Evolutionary conservation across 768 basidiomycete species (phyloP).

Genomic region (Lactifluus rugatus): DNA sequence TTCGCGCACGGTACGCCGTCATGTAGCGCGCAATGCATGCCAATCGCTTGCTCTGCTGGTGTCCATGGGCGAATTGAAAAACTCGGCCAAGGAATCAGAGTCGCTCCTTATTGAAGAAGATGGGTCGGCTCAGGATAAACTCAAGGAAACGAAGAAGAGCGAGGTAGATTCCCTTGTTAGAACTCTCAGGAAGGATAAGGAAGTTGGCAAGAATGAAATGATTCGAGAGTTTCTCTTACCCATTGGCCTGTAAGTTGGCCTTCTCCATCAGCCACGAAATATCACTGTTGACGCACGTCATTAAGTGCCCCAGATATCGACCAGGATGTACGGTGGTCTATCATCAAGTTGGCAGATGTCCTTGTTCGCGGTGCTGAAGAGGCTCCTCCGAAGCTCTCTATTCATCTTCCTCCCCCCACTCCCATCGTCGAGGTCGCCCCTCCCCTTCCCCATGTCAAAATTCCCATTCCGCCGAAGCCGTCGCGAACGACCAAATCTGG

Average conservation of each 20-base stretch:
- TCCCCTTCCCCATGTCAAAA: slow-evolving; percentile 44
- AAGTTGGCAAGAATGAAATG: slow-evolving; percentile 70
- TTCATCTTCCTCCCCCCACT: slow-evolving; percentile 62
- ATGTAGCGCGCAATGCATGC: slow-evolving; percentile 78
- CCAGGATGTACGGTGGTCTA: slow-evolving; percentile 82
- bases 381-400: slow-evolving; percentile 74
- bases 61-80: slow-evolving; percentile 86
- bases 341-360: slow-evolving; percentile 86
- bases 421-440: slow-evolving; percentile 58
- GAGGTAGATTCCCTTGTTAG: slow-evolving; percentile 82
- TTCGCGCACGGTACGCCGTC: slow-evolving; percentile 72
- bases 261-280: background rate
- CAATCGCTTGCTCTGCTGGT: slow-evolving; percentile 80
- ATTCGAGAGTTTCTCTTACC: slow-evolving; percentile 76
- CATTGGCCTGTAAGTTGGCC: slow-evolving; percentile 56
- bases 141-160: slow-evolving; percentile 64
- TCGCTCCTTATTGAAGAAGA: slow-evolving; percentile 81
- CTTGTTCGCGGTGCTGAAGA: slow-evolving; percentile 78
- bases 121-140: slow-evolving; percentile 58
- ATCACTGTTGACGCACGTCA: background rate
- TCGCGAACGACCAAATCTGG: slow-evolving; percentile 28
- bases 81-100: slow-evolving; percentile 61
- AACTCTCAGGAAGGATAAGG: slow-evolving; percentile 76
- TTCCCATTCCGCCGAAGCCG: slow-evolving; percentile 33
- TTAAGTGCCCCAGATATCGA: slow-evolving; percentile 65